These are phyloP conservation scores for Talaromyces borbonicus DNA, from an alignment of 495 filamentous ascomycete species.

Conservation along the genomic window DNA sequence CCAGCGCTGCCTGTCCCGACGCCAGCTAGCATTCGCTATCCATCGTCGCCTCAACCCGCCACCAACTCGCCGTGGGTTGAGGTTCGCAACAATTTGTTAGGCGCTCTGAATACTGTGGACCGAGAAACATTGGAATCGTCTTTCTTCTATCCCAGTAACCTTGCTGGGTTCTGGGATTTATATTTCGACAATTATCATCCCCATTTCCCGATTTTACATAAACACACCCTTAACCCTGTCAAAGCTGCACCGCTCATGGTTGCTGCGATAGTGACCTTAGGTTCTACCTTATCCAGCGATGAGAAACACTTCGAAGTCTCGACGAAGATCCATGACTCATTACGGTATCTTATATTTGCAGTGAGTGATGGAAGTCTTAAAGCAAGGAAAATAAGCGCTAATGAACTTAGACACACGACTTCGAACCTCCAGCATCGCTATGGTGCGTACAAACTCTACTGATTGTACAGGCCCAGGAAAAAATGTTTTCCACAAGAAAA, in stretches of 20 bases:
- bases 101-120: not conserved
- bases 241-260: not conserved
- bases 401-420: slow-evolving; percentile 5
- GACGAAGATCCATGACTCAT: not conserved
- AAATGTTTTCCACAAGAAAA: slow-evolving; percentile 14
- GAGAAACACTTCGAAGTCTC: not conserved
- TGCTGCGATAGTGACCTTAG: slow-evolving; percentile 4
- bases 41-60: not conserved
- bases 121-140: not conserved
- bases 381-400: not conserved
- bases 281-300: slow-evolving; percentile 1
- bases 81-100: not conserved
- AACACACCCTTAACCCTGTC: slow-evolving; percentile 3
- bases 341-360: slow-evolving; percentile 5
- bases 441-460: slow-evolving; percentile 14
- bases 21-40: slow-evolving; percentile 4
- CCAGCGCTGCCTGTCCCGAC: slow-evolving; percentile 4
- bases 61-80: not conserved
- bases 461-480: slow-evolving; percentile 11
- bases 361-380: not conserved
- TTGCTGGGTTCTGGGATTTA: slow-evolving; percentile 7
- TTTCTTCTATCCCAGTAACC: slow-evolving; percentile 4
- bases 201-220: slow-evolving; percentile 13
- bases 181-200: slow-evolving; percentile 15
- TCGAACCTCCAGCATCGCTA: slow-evolving; percentile 8